Evolutionary conservation across 2,329 filamentous ascomycete genomes (phyloP).

Genomic region (Chrysoporthe puriensis): DNA sequence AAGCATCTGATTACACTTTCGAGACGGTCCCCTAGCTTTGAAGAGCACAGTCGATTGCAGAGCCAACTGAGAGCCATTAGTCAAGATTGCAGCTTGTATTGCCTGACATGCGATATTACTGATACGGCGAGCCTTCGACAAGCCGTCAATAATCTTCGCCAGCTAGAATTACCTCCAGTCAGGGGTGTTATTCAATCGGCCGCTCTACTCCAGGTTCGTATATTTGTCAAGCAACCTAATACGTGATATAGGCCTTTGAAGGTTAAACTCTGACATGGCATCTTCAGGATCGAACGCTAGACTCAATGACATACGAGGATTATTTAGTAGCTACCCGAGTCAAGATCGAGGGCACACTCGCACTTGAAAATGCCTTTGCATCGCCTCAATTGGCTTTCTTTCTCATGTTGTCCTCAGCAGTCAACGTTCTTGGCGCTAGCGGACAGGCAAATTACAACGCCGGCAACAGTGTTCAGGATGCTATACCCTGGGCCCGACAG

Average conservation of each 20-base stretch:
- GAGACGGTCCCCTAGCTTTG: slow-evolving; percentile 14
- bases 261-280: neutral
- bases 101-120: slow-evolving; percentile 6
- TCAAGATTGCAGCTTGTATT: slow-evolving; percentile 3
- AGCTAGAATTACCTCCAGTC: slow-evolving; percentile 44
- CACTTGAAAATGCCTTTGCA: slow-evolving; percentile 52
- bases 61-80: neutral
- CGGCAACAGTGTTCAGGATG: slow-evolving; percentile 16
- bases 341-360: slow-evolving; percentile 53
- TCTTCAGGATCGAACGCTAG: slow-evolving; percentile 50
- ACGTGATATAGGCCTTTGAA: neutral
- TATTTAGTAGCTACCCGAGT: slow-evolving; percentile 52
- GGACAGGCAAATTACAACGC: slow-evolving; percentile 58
- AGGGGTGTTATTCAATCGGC: slow-evolving; percentile 52
- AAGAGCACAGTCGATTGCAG: neutral
- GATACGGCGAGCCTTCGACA: neutral
- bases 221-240: too few species aligned
- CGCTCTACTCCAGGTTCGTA: slow-evolving; percentile 52
- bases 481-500: slow-evolving; percentile 10
- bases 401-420: slow-evolving; percentile 56
- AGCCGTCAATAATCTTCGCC: neutral
- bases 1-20: slow-evolving; percentile 30
- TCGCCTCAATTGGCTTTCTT: slow-evolving; percentile 46
- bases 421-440: slow-evolving; percentile 58
- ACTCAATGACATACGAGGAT: slow-evolving; percentile 55